Percentiles rank a stretch among this genome's conserved stretches.
Conservation (phyloP, 495 filamentous ascomycete species). For the Lindgomyces ingoldianus region DNA sequence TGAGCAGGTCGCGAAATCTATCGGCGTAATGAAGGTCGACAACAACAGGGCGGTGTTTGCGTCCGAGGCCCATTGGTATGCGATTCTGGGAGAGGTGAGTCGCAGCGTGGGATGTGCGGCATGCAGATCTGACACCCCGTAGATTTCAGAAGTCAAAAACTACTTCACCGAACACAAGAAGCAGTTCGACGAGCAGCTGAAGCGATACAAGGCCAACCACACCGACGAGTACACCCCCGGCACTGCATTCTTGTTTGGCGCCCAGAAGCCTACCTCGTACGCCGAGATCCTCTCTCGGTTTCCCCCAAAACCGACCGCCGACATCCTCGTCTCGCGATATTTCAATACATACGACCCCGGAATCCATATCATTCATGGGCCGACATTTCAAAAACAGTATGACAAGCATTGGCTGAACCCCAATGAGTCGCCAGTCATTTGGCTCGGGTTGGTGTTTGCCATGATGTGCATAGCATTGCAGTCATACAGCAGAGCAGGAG, state of each 20-base stretch:
- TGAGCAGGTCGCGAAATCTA: conserved; percentile 86
- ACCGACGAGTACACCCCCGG: conserved; percentile 45
- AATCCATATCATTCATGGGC: conserved; percentile 81
- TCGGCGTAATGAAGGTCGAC: conserved; percentile 90
- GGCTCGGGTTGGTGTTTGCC: conserved; percentile 85
- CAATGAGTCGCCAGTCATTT: conserved; percentile 73
- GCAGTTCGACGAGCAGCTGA: conserved; percentile 63
- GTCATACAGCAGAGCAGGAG: conserved; percentile 84
- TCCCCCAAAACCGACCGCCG: conserved; percentile 75
- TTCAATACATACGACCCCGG: conserved; percentile 73
- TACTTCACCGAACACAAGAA: conserved; percentile 76
- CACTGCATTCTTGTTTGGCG: conserved; percentile 70
- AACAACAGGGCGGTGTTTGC: conserved; percentile 84
- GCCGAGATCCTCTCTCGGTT: conserved; percentile 76
- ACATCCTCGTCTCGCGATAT: conserved; percentile 74
- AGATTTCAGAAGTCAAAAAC: conserved; percentile 92
- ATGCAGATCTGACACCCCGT: conserved; percentile 5
- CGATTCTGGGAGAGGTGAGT: conserved; percentile 78
- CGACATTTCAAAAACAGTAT: conserved; percentile 81
- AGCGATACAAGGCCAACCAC: conserved; percentile 65
- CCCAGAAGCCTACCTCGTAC: conserved; percentile 64
- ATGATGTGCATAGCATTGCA: conserved; percentile 89
- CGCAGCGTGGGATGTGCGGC: not conserved
- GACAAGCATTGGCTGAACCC: conserved; percentile 88
- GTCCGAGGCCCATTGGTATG: conserved; percentile 92